Base-by-base conservation (phyloP, 2,329 filamentous ascomycete genomes). In the Fusarium illudens region DNA sequence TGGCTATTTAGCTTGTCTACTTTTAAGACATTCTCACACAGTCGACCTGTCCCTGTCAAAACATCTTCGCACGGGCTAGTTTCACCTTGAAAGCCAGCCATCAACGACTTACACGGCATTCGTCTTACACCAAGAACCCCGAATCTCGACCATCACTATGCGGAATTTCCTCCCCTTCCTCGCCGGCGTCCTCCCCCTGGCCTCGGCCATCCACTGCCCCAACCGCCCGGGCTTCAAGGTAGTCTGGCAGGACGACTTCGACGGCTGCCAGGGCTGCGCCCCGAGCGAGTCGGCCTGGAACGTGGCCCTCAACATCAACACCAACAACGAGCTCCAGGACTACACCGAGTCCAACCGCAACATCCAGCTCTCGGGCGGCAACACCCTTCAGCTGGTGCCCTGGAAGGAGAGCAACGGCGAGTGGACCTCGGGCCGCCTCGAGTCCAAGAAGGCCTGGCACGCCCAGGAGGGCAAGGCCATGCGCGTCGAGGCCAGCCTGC, bases 361-460 rank as follows among this genome's bases (percentile, higher is more conserved):
- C 75, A 76, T 84, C 17, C 84, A 87, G 71, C 78, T 84, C 48
- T 84, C 81, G 8, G 84, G 84, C 11, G 84, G 82, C 37, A 67
- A 77, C n/a, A 86, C 84, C 0, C 75, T 87, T 12, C 84, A 86
- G 73, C 77, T 87, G 55, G 80, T 86, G 0, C 84, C 84, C 12
- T 81, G 79, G 71, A 75, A 75, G 56, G 75, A 80, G 37, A 53
- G 73, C 50, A 70, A 73, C 11, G 78, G 79, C 6, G 67, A 76
- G 15, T 86, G 84, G 84, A 85, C 83, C 0, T 85, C 83, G 7
- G 84, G 81, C 12, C 81, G 84, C 22, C 74, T 86, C 70, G 84
- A 86, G 76, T 80, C 79, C 64, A 80, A 76, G 62, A 80, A 81
- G 70, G 76, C 79, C 4, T 86, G 83, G 76, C 81, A 79, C 3